Evolutionary conservation across 2,329 filamentous ascomycete genomes (phyloP).

Genomic region (Coniochaeta sp.): DNA sequence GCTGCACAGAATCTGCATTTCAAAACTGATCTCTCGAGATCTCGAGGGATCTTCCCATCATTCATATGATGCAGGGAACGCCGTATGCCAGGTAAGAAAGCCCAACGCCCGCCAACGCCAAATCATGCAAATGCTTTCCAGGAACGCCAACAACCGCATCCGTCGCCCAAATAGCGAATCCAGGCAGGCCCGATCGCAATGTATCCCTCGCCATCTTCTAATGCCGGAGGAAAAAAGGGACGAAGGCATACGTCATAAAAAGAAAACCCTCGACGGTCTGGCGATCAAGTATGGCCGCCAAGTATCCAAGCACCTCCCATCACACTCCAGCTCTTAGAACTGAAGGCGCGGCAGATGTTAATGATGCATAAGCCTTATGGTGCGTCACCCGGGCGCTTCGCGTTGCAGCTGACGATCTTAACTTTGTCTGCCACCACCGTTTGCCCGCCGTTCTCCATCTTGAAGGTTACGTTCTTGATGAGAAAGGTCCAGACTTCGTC

Average conservation of each 20-base stretch:
- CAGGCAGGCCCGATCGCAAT: too few species aligned
- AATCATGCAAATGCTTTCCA: neutral
- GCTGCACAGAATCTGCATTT: neutral
- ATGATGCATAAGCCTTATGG: constrained; percentile 15
- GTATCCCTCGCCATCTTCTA: neutral
- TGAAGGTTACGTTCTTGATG: constrained; percentile 98
- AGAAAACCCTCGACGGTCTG: neutral
- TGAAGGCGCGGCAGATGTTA: neutral
- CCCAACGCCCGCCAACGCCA: neutral
- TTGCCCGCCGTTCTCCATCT: constrained; percentile 74
- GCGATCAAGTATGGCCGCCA: neutral
- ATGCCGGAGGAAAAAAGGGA: neutral
- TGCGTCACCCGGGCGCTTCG: constrained; percentile 51
- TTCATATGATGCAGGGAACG: neutral
- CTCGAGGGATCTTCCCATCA: neutral
- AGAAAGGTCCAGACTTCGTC: constrained; percentile 99
- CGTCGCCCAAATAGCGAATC: neutral
- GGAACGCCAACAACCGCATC: neutral
- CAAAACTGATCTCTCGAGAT: too few species aligned
- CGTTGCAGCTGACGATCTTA: constrained; percentile 98
- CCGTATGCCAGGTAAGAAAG: neutral
- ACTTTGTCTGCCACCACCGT: constrained; percentile 80
- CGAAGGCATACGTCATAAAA: neutral
- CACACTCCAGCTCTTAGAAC: neutral
- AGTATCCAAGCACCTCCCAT: neutral